Evolutionary conservation across 2,329 filamentous ascomycete genomes (phyloP), one percentile per base, ranked within the genome.

Genomic region (Nemania serpens): DNA sequence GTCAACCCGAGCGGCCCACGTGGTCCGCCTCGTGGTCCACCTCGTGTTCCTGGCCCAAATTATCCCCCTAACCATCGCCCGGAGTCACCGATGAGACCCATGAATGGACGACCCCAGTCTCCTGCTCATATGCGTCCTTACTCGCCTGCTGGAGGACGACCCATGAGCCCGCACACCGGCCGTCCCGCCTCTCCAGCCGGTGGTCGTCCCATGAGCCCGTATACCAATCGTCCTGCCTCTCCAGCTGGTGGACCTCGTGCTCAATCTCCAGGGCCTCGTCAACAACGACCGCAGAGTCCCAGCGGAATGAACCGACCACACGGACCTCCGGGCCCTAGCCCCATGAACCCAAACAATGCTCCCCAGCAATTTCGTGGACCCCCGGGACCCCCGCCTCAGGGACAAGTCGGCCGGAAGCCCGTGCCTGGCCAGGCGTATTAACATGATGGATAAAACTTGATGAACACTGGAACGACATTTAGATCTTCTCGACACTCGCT

Each of bases 341-440:
- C 79, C 5, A 80, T 83, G 78, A 80, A 78, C 67, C 80, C 81
- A 37, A 73, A 70, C 41, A 73, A 68, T 46, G 70, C 69, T 48
- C 62, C 66, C 34, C 73, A 70, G 53, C 70, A 68, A 36, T 70
- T 72, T 47, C 68, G 69, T 5, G 70, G 72, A 17, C 71, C 66
- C 50, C 75, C 64, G 55, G 72, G 68, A 57, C 75, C 74, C 29
- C 60, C 63, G 58, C 71, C 76, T 41, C 73, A 77, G 33, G 79
- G 76, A 42, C 75, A 79, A 25, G 77, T 84, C 61, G 78, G 75
- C 66, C 80, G 83, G 57, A 86, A 87, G 72, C 82, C 84, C 25
- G 80, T 87, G 42, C 82, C 83, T 5, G 82, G 82, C 37, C 82
- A 84, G 71, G 82, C 82, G 3, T 81, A 80, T 58, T 83, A 69